Percentiles rank a stretch among this genome's conserved stretches.
Evolutionary conservation across 306 rosid genomes (phyloP).

Genomic region (Vigna radiata): DNA sequence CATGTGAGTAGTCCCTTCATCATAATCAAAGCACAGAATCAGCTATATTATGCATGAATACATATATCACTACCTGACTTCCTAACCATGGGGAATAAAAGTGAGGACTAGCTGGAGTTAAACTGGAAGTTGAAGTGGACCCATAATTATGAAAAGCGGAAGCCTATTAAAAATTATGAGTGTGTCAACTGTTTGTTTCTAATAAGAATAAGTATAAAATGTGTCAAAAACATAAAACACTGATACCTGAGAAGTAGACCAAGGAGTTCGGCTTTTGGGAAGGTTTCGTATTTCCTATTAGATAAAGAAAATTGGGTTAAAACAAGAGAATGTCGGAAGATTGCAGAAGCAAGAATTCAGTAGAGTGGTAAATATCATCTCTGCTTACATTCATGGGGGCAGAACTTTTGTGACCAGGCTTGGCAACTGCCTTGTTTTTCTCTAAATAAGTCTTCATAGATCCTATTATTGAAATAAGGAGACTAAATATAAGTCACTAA

Average conservation of each 20-base stretch:
- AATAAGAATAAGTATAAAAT: constrained; percentile 11
- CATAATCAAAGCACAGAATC: constrained; percentile 10
- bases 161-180: constrained; percentile 42
- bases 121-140: constrained; percentile 8
- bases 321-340: neutral
- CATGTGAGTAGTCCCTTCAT: constrained; percentile 14
- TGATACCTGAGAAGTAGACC: constrained; percentile 41
- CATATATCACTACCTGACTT: constrained; percentile 38
- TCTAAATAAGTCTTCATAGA: neutral
- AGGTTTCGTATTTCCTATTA: constrained; percentile 12
- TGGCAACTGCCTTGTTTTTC: constrained; percentile 14
- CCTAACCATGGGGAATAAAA: constrained; percentile 7
- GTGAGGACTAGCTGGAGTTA: constrained; percentile 20
- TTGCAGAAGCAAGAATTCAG: constrained; percentile 11
- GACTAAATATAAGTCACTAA: too few species aligned
- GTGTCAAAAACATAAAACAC: neutral
- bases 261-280: constrained; percentile 4
- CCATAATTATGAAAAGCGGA: constrained; percentile 10
- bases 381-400: constrained; percentile 36
- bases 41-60: constrained; percentile 13
- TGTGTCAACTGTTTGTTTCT: constrained; percentile 25
- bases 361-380: constrained; percentile 22
- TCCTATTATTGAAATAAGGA: too few species aligned
- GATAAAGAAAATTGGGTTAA: neutral
- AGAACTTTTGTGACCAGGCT: neutral